Evolutionary conservation across 345 rosid genomes (phyloP), one percentile per base, ranked within the genome.

Genomic region (Arabidopsis thaliana): DNA sequence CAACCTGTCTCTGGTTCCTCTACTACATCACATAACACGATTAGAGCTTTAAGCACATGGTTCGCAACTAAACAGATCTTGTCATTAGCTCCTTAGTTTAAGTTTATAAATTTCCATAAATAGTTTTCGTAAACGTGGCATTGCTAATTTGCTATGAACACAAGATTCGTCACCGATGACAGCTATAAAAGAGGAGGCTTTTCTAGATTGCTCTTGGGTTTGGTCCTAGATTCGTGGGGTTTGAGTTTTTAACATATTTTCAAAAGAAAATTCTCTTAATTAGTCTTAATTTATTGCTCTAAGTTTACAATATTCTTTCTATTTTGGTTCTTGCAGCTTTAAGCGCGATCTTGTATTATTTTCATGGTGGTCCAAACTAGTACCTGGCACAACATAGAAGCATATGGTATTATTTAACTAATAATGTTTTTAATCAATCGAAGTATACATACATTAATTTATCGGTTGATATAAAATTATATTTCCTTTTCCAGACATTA

Each of bases 21-120:
- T 51, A 34, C 53, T 53, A 9, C 32, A 65, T 71, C 72, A 55
- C 56, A 60, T 65, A 53, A 46, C 65, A 34, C 76, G 67, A 51
- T 67, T 56, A 62, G 71, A 58, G 64, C 88, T 82, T 84, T 80
- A 78, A 55, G 87, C 95, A 87, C 90, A 86, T 86, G 89, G 58
- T 59, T 55, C 13, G 76, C 84, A 80, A 75, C 59, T 3, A 69
- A 48, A 69, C 63, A 65, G 72, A 72, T 66, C 51, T 77, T 71
- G 68, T 73, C 63, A 75, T 52, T 75, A 32, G 23, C 44, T 8
- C 37, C 37, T 75, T 22, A 28, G 38, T 33, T 22, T 34, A 41
- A 6, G 8, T 42, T 16, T 59, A 70, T 20, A 50, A 44, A 28
- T 32, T 45, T 59, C 46, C 75, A 61, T 51, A 22, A 49, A 71